phyloP scores from a whole-genome alignment of 768 basidiomycete species.

The Albatrellus ellisii region DNA sequence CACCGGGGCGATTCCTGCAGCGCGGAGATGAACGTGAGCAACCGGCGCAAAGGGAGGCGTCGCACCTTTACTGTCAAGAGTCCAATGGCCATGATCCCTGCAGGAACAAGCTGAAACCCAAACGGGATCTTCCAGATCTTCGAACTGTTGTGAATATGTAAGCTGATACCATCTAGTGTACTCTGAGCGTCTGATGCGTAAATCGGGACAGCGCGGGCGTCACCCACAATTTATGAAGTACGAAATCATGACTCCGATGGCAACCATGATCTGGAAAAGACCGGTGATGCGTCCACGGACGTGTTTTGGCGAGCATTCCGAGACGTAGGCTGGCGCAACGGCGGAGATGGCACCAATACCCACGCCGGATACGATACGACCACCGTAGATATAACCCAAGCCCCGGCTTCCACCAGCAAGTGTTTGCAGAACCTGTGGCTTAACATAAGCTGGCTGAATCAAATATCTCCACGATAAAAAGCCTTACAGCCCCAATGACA shows the following conservation, averaged over 20 bases:
- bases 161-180: conserved; percentile 40
- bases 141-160: conserved; percentile 33
- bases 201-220: background rate
- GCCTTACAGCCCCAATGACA: conserved; percentile 56
- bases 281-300: conserved; percentile 81
- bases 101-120: conserved; percentile 63
- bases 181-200: background rate
- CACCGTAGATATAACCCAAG: conserved; percentile 61
- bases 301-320: conserved; percentile 79
- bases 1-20: conserved; percentile 62
- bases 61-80: conserved; percentile 49
- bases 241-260: conserved; percentile 73
- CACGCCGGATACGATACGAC: conserved; percentile 67
- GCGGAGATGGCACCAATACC: conserved; percentile 77
- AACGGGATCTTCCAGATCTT: conserved; percentile 63
- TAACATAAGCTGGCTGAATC: background rate
- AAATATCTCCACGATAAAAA: conserved; percentile 5
- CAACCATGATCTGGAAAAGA: conserved; percentile 80
- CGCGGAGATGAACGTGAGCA: background rate
- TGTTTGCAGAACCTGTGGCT: conserved; percentile 51
- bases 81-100: conserved; percentile 56
- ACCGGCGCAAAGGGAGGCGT: conserved; percentile 5
- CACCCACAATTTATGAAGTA: conserved; percentile 68
- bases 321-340: conserved; percentile 78
- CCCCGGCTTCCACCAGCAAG: conserved; percentile 44